Conservation (phyloP, 2,329 filamentous ascomycete species). For the Paracamarosporium sp. region DNA sequence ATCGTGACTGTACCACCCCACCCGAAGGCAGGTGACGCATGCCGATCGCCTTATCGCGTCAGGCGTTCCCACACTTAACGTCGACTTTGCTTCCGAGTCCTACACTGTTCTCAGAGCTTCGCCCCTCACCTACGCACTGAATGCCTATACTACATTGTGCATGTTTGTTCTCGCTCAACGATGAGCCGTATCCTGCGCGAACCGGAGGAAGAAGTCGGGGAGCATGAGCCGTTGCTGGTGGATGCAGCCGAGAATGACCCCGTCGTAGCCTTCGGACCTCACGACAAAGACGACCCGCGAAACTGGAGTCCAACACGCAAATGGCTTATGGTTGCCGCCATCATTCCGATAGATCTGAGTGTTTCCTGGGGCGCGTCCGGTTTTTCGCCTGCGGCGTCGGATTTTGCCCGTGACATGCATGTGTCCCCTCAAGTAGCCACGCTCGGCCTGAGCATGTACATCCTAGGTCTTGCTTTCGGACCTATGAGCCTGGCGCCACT, state of each 20-base stretch:
- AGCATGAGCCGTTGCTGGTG: conserved; percentile 1
- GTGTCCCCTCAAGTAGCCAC: conserved; percentile 51
- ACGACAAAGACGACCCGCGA: conserved; percentile 39
- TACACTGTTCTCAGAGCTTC: neutral
- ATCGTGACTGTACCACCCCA: too few species aligned
- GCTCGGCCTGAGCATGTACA: conserved; percentile 55
- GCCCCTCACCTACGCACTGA: neutral
- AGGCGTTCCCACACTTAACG: neutral
- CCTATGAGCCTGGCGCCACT: conserved; percentile 45
- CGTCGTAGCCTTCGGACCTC: conserved; percentile 19
- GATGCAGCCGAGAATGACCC: neutral
- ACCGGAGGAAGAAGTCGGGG: neutral
- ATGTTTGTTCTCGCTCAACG: neutral
- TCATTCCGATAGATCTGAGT: conserved; percentile 44
- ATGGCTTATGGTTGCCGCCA: conserved; percentile 45
- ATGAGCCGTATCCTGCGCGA: neutral
- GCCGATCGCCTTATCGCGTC: neutral
- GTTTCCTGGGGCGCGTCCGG: conserved; percentile 56
- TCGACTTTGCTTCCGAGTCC: too few species aligned
- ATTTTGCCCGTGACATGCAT: conserved; percentile 52
- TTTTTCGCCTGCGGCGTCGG: conserved; percentile 53
- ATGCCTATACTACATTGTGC: neutral
- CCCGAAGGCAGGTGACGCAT: neutral
- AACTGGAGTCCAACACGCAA: conserved; percentile 43
- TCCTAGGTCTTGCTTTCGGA: conserved; percentile 54